A percentile compares a stretch with the other conserved stretches of the same genome.
These are phyloP conservation scores for Pelagophyceae sp. DNA, from an alignment of 352 stramenopile genomes.

Conservation along the genomic window DNA sequence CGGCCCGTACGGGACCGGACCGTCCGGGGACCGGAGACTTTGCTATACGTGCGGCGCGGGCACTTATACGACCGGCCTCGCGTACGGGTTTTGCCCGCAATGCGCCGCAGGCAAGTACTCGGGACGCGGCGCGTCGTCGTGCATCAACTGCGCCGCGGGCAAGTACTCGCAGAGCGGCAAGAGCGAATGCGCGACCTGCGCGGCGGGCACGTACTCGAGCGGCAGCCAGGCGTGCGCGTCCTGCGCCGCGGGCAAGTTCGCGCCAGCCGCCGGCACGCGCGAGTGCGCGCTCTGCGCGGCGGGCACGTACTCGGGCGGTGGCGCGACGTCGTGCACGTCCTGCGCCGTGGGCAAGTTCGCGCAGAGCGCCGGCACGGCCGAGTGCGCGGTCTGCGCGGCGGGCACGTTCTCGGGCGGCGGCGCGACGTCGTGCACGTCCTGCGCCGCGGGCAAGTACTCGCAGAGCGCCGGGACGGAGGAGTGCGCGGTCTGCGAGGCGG, in stretches of 20 bases:
- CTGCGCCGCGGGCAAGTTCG: neutral
- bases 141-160: neutral
- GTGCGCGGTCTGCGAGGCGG: neutral
- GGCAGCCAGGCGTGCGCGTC: neutral
- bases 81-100: too few relatives aligned
- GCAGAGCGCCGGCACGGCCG: too few relatives aligned
- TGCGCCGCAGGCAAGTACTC: neutral
- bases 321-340: neutral
- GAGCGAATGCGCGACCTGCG: neutral
- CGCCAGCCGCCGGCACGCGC: neutral
- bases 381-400: neutral
- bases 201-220: neutral
- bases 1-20: too few relatives aligned
- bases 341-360: too few relatives aligned
- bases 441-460: neutral
- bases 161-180: neutral
- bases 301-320: neutral
- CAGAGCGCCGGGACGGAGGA: neutral
- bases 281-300: neutral
- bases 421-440: neutral
- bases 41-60: too few relatives aligned
- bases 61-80: too few relatives aligned
- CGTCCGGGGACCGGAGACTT: too few relatives aligned
- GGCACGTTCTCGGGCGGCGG: neutral
- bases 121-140: neutral